These are phyloP conservation scores for Dillenia suffruticosa DNA, from an alignment of 164 flowering plant genomes.

Conservation along the genomic window DNA sequence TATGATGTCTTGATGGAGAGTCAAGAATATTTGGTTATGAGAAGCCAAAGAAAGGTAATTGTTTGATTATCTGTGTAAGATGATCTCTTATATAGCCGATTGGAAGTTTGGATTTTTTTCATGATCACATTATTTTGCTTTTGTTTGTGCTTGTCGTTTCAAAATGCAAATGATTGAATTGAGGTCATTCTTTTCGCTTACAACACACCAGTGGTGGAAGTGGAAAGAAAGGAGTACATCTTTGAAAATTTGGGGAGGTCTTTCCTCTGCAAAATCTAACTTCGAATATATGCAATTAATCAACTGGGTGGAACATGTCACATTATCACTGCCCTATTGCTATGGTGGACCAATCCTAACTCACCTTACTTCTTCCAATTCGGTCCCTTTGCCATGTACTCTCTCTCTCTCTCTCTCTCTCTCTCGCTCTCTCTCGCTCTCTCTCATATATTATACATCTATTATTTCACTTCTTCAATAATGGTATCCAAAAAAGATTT, in stretches of 20 bases:
- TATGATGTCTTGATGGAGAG: no score
- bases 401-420: constrained; percentile 11
- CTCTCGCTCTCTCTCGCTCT: neutral
- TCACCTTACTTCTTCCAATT: constrained; percentile 7
- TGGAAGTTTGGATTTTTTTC: neutral
- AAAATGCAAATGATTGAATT: neutral
- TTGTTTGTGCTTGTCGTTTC: neutral
- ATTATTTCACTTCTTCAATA: constrained; percentile 10
- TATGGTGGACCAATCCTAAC: constrained; percentile 18
- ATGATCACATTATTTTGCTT: neutral
- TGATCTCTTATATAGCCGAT: neutral
- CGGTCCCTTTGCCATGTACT: constrained; percentile 1
- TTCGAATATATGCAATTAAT: neutral
- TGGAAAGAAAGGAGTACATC: neutral
- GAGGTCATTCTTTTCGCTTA: neutral
- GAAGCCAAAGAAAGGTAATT: neutral
- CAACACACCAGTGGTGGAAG: neutral
- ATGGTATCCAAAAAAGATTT: constrained; percentile 1
- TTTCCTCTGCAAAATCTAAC: neutral
- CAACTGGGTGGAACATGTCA: constrained; percentile 9
- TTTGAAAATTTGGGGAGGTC: constrained; percentile 3
- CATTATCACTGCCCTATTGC: constrained; percentile 12
- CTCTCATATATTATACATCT: neutral
- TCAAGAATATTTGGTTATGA: no score
- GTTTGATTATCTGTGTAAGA: neutral